A percentile compares a stretch with the other conserved stretches of the same genome.
phyloP scores from a whole-genome alignment of 169 alveolate genomes.

The Eimeria acervulina region DNA sequence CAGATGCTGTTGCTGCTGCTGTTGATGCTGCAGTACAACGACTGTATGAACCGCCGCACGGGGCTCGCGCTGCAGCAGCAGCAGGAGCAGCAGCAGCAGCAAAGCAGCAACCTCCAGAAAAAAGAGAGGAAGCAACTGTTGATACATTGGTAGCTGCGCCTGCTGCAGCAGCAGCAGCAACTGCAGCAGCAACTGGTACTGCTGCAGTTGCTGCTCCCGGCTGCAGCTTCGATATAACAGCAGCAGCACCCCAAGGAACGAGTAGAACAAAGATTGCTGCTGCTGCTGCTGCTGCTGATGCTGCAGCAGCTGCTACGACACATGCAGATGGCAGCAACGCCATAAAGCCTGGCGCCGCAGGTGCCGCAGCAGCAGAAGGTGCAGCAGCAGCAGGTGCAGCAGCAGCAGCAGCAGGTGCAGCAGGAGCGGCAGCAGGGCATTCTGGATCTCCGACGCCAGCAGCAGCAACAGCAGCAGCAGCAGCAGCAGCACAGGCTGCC shows the following conservation, averaged over 20 bases:
- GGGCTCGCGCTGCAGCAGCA: slow-evolving; percentile 40
- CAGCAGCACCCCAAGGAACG: not conserved
- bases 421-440: not conserved
- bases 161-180: too few species aligned
- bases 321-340: slow-evolving; percentile 1
- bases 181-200: not conserved
- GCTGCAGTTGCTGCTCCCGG: not conserved
- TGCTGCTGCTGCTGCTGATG: not conserved
- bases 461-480: slow-evolving; percentile 18
- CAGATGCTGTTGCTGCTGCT: slow-evolving; percentile 46
- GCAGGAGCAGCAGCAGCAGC: slow-evolving; percentile 15
- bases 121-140: not conserved
- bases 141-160: too few species aligned
- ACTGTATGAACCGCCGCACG: not conserved
- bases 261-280: too few species aligned
- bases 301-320: slow-evolving; percentile 30
- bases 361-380: too few species aligned
- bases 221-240: not conserved
- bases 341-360: not conserved
- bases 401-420: not conserved
- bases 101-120: not conserved
- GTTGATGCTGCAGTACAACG: slow-evolving; percentile 31
- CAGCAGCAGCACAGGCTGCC: too few species aligned
- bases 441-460: not conserved
- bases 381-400: not conserved